These are phyloP conservation scores for Rutidosis leptorrhynchoides DNA, from an alignment of 129 eudicot genomes.

Conservation along the genomic window DNA sequence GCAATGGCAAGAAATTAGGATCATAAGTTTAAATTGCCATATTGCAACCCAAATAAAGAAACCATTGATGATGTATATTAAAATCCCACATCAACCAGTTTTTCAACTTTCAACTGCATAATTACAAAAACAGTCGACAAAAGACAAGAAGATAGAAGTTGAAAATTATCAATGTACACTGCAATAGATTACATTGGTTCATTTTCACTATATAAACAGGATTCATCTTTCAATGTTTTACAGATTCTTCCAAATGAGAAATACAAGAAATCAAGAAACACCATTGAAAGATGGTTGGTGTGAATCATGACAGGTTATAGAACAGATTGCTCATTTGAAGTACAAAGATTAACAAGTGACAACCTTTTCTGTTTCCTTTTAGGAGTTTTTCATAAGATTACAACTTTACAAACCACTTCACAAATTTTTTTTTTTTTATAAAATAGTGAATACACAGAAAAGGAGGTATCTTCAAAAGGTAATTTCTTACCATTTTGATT, in stretches of 20 bases:
- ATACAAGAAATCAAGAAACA: not conserved
- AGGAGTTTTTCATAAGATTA: not conserved
- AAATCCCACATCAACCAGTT: too few relatives aligned
- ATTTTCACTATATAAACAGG: not conserved
- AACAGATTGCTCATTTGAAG: not conserved
- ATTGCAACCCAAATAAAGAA: too few relatives aligned
- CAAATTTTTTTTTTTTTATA: too few relatives aligned
- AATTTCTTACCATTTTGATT: conserved; percentile 20
- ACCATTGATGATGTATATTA: too few relatives aligned
- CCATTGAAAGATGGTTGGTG: not conserved
- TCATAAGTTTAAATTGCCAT: too few relatives aligned
- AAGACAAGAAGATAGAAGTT: too few relatives aligned
- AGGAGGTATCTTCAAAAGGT: conserved; percentile 29
- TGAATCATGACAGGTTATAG: not conserved
- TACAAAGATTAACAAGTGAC: conserved; percentile 24
- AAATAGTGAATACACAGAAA: conserved; percentile 10
- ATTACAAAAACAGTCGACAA: too few relatives aligned
- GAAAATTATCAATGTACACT: too few relatives aligned
- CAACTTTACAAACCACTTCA: conserved; percentile 1
- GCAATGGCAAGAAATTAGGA: too few relatives aligned
- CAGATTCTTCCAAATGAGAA: too few relatives aligned
- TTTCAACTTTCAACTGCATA: too few relatives aligned
- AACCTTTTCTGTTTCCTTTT: conserved; percentile 17
- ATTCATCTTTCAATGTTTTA: not conserved
- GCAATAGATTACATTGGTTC: too few relatives aligned